These are phyloP conservation scores for Fusarium chlamydosporum DNA, from an alignment of 2,329 filamentous ascomycete species.

Conservation along the genomic window DNA sequence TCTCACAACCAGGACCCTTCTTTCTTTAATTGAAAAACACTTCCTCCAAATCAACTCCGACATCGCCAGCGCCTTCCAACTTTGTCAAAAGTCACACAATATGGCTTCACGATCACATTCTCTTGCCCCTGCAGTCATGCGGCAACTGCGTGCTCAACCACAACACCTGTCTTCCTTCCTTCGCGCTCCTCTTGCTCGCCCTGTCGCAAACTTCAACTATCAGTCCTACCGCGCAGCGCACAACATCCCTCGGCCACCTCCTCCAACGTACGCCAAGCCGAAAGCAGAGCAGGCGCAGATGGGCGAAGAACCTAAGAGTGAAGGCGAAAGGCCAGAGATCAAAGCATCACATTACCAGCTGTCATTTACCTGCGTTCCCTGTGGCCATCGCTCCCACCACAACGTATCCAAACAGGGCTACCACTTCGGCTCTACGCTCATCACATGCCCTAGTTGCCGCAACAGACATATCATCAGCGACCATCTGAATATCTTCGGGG, in stretches of 20 bases:
- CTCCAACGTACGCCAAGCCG: constrained; percentile 29
- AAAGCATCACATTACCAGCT: constrained; percentile 82
- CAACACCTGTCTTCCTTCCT: constrained; percentile 38
- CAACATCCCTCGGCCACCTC: constrained; percentile 56
- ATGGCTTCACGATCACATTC: constrained; percentile 53
- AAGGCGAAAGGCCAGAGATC: constrained; percentile 51
- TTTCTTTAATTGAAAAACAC: constrained; percentile 38
- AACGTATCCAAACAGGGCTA: constrained; percentile 94
- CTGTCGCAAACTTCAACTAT: constrained; percentile 15
- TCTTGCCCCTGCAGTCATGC: constrained; percentile 37
- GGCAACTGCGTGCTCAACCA: constrained; percentile 35
- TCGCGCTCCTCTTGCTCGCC: constrained; percentile 21
- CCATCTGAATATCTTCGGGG: constrained; percentile 83
- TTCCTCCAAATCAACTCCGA: constrained; percentile 33
- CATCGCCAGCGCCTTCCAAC: constrained; percentile 12
- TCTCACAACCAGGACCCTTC: constrained; percentile 32
- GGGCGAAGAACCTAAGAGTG: constrained; percentile 47
- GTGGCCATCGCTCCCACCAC: constrained; percentile 84
- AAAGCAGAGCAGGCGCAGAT: constrained; percentile 22
- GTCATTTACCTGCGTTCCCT: constrained; percentile 93
- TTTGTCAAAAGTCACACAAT: constrained; percentile 10
- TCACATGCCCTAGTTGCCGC: constrained; percentile 87
- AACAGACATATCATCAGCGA: constrained; percentile 94
- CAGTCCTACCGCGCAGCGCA: constrained; percentile 53
- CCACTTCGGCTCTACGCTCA: constrained; percentile 88